Evolutionary conservation across 2,329 filamentous ascomycete species (phyloP), one percentile per base, ranked within the genome.

Genomic region (Calonectria honghensis): DNA sequence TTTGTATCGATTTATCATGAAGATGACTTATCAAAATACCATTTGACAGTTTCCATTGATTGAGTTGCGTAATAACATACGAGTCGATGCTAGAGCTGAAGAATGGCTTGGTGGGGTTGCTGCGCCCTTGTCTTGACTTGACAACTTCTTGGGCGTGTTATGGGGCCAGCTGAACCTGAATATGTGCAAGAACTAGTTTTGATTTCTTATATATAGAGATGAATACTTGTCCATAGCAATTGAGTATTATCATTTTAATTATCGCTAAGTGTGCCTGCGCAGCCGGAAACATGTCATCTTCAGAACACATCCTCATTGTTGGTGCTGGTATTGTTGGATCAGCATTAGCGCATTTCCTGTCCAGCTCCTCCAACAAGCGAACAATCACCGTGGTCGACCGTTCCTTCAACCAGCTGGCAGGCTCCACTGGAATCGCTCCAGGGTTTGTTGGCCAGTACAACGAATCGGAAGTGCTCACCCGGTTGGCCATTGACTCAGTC

Each of bases 391-490:
- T 81, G 0, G 41, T 81, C 1, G 79, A 81, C 4, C 76, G 79
- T 3, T 81, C 76, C 2, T 70, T 79, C 18, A 54, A 14, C 0
- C 24, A 37, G 0, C 51, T 79, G 0, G 70, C 79, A 0, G 79
- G 79, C 0, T 81, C 79, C 7, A 81, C 77, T 0, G 78, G 79
- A 0, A 76, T 77, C 3, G 79, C 79, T 0, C 79, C 79, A 0
- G 79, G 79, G 0, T 80, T 81, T 11, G 48, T 81, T 3, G 79
- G 79, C 1, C 79, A 81, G 6, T 81, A 77, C 61, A 81, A 81
- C 11, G 79, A 81, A 6, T 81, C 79, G 0, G 54, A 76, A 1
- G 35, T 80, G 0, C 76, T 81, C 18, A 79, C 79, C 5, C 77
- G 66, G 4, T 75, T 81, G 1, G 79, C 79, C 3, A 69, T 81